These are phyloP conservation scores for Cordyceps fumosorosea DNA, from an alignment of 2,329 filamentous ascomycete genomes.

Conservation along the genomic window DNA sequence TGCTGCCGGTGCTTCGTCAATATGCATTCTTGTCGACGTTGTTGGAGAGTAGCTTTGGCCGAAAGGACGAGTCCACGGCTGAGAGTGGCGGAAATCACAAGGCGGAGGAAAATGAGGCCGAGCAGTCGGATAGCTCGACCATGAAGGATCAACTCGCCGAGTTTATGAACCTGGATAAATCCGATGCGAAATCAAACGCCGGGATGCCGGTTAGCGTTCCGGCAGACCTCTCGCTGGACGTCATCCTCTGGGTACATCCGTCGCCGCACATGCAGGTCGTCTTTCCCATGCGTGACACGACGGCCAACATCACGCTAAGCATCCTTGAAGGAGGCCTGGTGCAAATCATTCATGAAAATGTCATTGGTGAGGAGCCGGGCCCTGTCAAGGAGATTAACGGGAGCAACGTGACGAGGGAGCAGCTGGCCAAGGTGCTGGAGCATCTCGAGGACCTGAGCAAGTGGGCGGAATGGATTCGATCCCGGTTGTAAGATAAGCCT, in stretches of 20 bases:
- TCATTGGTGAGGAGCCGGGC: constrained; percentile 26
- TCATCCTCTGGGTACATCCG: constrained; percentile 46
- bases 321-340: constrained; percentile 55
- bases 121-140: constrained; percentile 19
- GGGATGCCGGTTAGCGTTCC: not conserved
- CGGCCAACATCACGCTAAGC: constrained; percentile 50
- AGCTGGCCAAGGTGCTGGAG: constrained; percentile 41
- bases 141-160: constrained; percentile 26
- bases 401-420: constrained; percentile 29
- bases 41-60: constrained; percentile 54
- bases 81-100: constrained; percentile 14
- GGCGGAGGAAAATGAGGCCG: constrained; percentile 8
- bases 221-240: constrained; percentile 36
- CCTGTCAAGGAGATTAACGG: constrained; percentile 22
- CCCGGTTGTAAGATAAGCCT: constrained; percentile 24
- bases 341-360: constrained; percentile 52
- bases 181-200: not conserved
- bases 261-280: constrained; percentile 44
- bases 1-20: constrained; percentile 69
- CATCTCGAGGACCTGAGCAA: constrained; percentile 45
- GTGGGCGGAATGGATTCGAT: constrained; percentile 49
- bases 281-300: constrained; percentile 44
- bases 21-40: constrained; percentile 65
- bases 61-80: constrained; percentile 19
- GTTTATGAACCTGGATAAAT: constrained; percentile 22